These are phyloP conservation scores for Exophiala spinifera DNA, from an alignment of 2,329 filamentous ascomycete species.

Conservation along the genomic window DNA sequence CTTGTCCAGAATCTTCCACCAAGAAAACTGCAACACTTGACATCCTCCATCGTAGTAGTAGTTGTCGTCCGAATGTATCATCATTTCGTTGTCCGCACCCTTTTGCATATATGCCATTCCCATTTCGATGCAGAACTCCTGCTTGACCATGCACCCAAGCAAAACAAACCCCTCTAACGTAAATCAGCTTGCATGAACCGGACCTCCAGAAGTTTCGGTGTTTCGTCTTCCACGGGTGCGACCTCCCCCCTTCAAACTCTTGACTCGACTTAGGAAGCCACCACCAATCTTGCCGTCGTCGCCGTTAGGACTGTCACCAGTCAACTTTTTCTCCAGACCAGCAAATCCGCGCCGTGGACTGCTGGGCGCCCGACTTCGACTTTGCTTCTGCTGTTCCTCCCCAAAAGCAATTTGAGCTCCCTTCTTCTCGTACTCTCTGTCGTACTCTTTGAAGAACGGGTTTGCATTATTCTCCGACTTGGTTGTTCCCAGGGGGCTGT, in stretches of 20 bases:
- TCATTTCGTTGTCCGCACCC: constrained; percentile 3
- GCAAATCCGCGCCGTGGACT: constrained; percentile 56
- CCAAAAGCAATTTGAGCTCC: constrained; percentile 55
- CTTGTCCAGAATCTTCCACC: neutral
- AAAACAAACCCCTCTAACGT: neutral
- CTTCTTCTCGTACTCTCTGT: constrained; percentile 64
- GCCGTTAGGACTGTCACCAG: constrained; percentile 50
- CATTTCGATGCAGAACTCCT: neutral
- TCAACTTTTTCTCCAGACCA: constrained; percentile 63
- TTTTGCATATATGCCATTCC: neutral
- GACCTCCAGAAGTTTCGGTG: constrained; percentile 14
- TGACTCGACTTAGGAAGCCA: constrained; percentile 74
- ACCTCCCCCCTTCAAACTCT: constrained; percentile 70
- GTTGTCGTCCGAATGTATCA: constrained; percentile 6
- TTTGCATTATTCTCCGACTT: constrained; percentile 56
- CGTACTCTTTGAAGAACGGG: constrained; percentile 81
- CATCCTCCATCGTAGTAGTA: neutral
- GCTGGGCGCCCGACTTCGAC: constrained; percentile 50
- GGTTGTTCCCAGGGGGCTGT: constrained; percentile 34
- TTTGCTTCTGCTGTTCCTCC: constrained; percentile 41
- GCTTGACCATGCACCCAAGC: neutral
- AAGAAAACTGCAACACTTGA: neutral
- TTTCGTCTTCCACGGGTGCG: constrained; percentile 40
- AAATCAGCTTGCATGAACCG: neutral
- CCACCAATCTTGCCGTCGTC: constrained; percentile 48